Base-by-base conservation (phyloP, 116 monocot genomes). In the Iris pallida region DNA sequence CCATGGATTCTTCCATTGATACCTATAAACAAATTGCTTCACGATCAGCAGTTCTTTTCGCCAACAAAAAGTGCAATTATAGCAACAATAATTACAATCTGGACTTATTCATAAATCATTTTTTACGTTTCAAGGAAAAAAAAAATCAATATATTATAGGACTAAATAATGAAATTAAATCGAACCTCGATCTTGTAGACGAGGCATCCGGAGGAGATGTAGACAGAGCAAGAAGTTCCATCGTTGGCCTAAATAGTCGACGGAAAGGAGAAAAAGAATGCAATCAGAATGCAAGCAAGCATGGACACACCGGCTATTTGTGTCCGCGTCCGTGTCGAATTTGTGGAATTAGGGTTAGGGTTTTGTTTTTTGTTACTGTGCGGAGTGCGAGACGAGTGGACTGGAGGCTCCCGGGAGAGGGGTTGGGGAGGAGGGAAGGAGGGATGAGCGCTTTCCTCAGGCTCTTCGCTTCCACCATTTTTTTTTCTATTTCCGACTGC, bases 341-440 rank as follows among this genome's bases (percentile, higher is more conserved):
- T 40, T 16, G 13, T 2, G 18, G 18, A 63, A 51, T 47, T 63
- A 19, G 19, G 11, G 14, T 45, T 43, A 51, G 53, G 44, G 63
- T 55, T 68, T 72, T 70, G 59, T 70, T 70, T 61, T 70, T 75
- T 10, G n/a, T 47, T 69, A 92, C 93, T 30, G 30, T 30, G 10
- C 79, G 87, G 56, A 94, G 76, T 43, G 89, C 89, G 68, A 89
- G 87, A 48, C 93, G 86, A 71, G 81, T 94, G 44, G 93, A 75
- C 55, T 89, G 93, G 71, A 89, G 69, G 64, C 52, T 80, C 6
- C 77, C 93, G 8, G 89, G 93, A 1, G 93, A 87, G 0, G 93
- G 87, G 55, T 80, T 63, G 13, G 53, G 59, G 76, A 94, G 53
- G 55, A 89, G 82, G 8, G 77, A 67, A 14, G 75, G 8, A 17